phyloP scores from a whole-genome alignment of 768 basidiomycete genomes.

The Tricholoma terreum region DNA sequence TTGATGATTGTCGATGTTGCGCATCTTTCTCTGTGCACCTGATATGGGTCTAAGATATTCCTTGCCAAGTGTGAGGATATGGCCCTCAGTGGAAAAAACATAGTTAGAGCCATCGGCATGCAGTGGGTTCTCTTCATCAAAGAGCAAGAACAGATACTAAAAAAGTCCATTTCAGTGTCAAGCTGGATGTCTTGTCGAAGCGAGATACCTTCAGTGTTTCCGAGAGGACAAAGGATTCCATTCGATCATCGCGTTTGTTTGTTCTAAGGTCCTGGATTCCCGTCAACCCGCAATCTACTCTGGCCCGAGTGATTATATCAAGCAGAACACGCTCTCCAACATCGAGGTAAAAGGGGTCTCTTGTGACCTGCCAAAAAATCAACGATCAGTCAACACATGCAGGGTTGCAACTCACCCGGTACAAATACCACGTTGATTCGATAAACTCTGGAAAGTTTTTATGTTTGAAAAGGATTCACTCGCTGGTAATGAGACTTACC shows the following conservation, averaged over 20 bases:
- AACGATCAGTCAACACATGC: conserved; percentile 4
- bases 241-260: conserved; percentile 83
- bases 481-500: conserved; percentile 34
- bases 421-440: conserved; percentile 96
- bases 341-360: conserved; percentile 88
- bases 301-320: conserved; percentile 71
- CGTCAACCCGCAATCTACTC: conserved; percentile 83
- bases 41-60: conserved; percentile 55
- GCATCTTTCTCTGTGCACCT: conserved; percentile 54
- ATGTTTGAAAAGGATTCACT: background rate
- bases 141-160: conserved; percentile 90
- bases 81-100: conserved; percentile 95
- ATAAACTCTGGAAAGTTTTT: conserved; percentile 68
- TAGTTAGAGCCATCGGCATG: conserved; percentile 79
- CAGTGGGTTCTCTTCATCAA: conserved; percentile 79
- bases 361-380: conserved; percentile 68
- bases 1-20: conserved; percentile 62
- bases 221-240: conserved; percentile 96
- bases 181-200: background rate
- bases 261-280: conserved; percentile 77
- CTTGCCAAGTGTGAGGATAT: conserved; percentile 67
- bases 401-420: conserved; percentile 53
- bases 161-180: background rate
- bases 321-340: conserved; percentile 81
- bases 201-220: conserved; percentile 80